Base-by-base conservation (phyloP, 2,329 filamentous ascomycete genomes). In the Calonectria crousiana region DNA sequence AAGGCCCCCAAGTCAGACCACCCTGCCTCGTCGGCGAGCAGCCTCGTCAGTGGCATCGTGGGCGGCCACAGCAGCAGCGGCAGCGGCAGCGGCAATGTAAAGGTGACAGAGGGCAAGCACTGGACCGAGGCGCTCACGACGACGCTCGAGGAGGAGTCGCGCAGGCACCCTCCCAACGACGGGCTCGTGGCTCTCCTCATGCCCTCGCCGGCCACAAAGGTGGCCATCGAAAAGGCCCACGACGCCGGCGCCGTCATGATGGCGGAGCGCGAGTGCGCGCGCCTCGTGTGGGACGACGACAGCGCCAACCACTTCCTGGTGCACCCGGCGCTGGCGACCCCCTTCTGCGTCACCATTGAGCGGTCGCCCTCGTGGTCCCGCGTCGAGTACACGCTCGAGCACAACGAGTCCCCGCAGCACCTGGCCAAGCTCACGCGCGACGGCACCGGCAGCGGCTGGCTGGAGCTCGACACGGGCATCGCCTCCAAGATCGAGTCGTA, bases 261-360 rank as follows among this genome's bases (percentile, higher is more conserved):
- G 41, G 93, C 93, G 0, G 91, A 94, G 81, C 88, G 90, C 38
- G 93, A 95, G 84, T 92, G 91, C 78, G 94, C 92, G 30, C 89
- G 92, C 3, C 89, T 96, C 2, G 91, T 94, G n/a, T 95, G 93
- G 90, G 92, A 93, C 79, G 89, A 90, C 36, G 92, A 93, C 79
- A 89, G 86, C 71, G 83, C 84, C 8, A 89, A 86, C 78, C 89
- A 92, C 82, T 93, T 91, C 82, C 86, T 93, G n/a, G 90, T 90
- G 34, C 92, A 93, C 81, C 91, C 91, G 2, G 89, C 91, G 0
- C 86, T 93, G 23, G 89, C 90, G n/a, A 89, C 90, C 52, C 92
- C 92, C 0, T 93, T 93, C 81, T 89, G 90, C 81, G 86, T 93
- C 44, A 88, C 89, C 1, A 86, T 93, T 58, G 89, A 91, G 81